phyloP scores from a whole-genome alignment of 2,329 filamentous ascomycete genomes.

The Bertia moriformis region DNA sequence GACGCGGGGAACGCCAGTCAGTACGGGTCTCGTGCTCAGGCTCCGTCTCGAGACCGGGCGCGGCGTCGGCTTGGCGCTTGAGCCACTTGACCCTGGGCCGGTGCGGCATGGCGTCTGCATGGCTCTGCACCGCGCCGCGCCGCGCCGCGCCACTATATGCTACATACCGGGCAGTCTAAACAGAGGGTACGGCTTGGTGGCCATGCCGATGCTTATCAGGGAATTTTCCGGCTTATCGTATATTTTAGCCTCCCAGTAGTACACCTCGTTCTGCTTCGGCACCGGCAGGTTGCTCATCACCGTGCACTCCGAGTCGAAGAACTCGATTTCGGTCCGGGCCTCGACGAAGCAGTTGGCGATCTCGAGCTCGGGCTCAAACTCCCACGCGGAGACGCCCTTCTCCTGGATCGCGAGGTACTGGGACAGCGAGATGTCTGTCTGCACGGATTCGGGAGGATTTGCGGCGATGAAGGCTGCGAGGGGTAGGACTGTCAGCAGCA shows the following conservation, averaged over 20 bases:
- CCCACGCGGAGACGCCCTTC: conserved; percentile 97
- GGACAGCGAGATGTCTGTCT: conserved; percentile 92
- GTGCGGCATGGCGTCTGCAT: no score
- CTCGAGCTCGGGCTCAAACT: conserved; percentile 97
- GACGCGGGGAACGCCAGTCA: no score
- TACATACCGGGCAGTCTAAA: conserved; percentile 90
- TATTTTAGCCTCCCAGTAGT: conserved; percentile 98
- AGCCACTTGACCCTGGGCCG: no score
- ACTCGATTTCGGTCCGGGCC: conserved; percentile 89
- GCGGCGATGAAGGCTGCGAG: conserved; percentile 72
- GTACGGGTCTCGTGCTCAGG: no score
- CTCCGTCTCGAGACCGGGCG: no score
- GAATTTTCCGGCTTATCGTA: conserved; percentile 92
- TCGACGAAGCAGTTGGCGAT: conserved; percentile 99
- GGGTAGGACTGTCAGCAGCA: not conserved
- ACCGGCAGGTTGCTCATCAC: conserved; percentile 94
- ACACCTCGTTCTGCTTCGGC: conserved; percentile 96
- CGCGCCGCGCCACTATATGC: no score
- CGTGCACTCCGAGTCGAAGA: conserved; percentile 94
- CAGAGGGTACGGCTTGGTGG: conserved; percentile 90
- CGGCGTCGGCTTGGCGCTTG: no score
- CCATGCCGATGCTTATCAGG: conserved; percentile 78
- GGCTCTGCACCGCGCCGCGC: no score
- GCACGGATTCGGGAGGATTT: conserved; percentile 85
- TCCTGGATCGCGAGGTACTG: conserved; percentile 98